Base-by-base conservation (phyloP, 2,329 filamentous ascomycete species). In the Pseudocercospora macadamiae region DNA sequence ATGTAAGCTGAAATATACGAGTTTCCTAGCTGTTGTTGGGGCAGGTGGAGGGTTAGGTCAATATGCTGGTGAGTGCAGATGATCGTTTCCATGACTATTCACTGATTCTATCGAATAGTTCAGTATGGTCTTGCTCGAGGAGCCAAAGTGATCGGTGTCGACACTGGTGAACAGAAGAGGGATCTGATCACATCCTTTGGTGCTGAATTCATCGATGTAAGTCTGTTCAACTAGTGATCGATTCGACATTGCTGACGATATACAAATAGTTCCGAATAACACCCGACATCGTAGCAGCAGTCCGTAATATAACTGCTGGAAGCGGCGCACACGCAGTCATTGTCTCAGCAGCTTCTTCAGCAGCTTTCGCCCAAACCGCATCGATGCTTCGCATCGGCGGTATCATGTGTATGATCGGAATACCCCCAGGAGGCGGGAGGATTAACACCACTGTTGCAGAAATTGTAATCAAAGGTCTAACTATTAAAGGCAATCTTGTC, bases 1-100 rank as follows among this genome's bases (percentile, higher is more conserved):
- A 16, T 42, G 6, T 1, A 4, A 21, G 21, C 30, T 37, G 44
- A 16, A 10, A 1, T 8, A n/a, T 12, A 8, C 14, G 45, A 23
- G 8, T 32, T 32, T 28, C n/a, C 64, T 80, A 25, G 75, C 76
- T 2, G 77, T 80, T 10, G 72, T 79, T n/a, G 77, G 78, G 8
- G 78, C 78, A 12, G 77, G 76, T 32, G 78, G 77, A 44, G 78
- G 78, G 4, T 67, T 80, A n/a, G 78, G 78, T 2, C 75, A 79
- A 64, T 71, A 79, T 32, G 77, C 77, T 8, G 51, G 48, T 51
- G 18, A n/a, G n/a, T n/a, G n/a, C n/a, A n/a, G n/a, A n/a, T n/a
- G n/a, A n/a, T n/a, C n/a, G n/a, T n/a, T n/a, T n/a, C n/a, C n/a
- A n/a, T n/a, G n/a, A n/a, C n/a, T n/a, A n/a, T n/a, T n/a, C n/a